A percentile compares a stretch with the other conserved stretches of the same genome.
These are phyloP conservation scores for Geosiphon pyriformis DNA, from an alignment of 192 early-diverging fungal species.

Conservation along the genomic window DNA sequence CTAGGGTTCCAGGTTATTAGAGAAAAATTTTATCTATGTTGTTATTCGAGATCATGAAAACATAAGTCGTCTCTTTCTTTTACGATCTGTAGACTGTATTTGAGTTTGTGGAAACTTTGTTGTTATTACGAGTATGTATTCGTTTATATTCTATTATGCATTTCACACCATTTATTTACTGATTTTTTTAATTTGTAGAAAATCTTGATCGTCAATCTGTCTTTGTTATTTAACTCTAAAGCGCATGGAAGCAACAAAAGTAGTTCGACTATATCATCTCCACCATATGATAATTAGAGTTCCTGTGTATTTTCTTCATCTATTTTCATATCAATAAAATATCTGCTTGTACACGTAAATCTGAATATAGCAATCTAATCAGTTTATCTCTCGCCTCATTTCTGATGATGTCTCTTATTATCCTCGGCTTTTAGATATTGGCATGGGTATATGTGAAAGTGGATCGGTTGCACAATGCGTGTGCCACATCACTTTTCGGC, in stretches of 20 bases:
- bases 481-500: too few relatives aligned
- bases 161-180: neutral
- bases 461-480: too few relatives aligned
- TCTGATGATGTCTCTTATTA: too few relatives aligned
- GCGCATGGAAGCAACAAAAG: neutral
- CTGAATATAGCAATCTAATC: too few relatives aligned
- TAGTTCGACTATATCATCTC: neutral
- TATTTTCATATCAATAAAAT: neutral
- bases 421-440: too few relatives aligned
- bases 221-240: constrained; percentile 11
- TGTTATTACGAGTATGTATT: constrained; percentile 9
- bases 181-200: neutral
- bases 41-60: constrained; percentile 5
- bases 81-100: constrained; percentile 1
- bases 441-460: too few relatives aligned
- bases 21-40: constrained; percentile 4
- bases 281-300: neutral
- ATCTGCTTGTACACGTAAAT: neutral
- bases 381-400: too few relatives aligned
- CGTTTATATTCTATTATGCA: constrained; percentile 4
- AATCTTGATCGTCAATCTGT: constrained; percentile 8
- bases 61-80: constrained; percentile 9
- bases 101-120: constrained; percentile 5
- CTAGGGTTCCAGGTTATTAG: neutral
- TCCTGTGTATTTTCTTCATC: neutral